Conservation (phyloP, 1,139 yeast species). For the Geotrichum bryndzae region DNA sequence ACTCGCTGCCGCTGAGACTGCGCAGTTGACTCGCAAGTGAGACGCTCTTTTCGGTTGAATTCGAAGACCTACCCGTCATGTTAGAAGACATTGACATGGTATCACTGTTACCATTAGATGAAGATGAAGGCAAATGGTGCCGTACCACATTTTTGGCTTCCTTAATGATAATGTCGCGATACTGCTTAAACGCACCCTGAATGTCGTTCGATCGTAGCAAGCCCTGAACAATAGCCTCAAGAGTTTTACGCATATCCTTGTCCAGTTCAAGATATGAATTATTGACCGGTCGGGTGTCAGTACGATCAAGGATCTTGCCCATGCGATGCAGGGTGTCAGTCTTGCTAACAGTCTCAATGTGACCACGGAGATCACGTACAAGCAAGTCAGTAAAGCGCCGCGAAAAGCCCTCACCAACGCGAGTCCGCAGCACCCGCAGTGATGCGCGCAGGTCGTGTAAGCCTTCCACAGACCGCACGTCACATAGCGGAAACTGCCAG, state of each 20-base stretch:
- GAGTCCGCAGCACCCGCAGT: constrained; percentile 46
- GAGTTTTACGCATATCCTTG: constrained; percentile 37
- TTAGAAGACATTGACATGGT: constrained; percentile 26
- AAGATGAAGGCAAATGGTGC: constrained; percentile 48
- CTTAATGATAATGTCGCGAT: constrained; percentile 59
- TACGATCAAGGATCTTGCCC: constrained; percentile 28
- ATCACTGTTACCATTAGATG: constrained; percentile 29
- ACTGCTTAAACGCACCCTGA: constrained; percentile 55
- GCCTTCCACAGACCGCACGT: constrained; percentile 55
- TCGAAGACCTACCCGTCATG: constrained; percentile 22
- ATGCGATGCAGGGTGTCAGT: constrained; percentile 52
- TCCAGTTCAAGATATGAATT: constrained; percentile 37
- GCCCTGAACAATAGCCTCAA: constrained; percentile 48
- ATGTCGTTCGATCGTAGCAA: constrained; percentile 60
- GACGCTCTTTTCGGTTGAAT: constrained; percentile 30
- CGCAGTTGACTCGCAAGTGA: constrained; percentile 52
- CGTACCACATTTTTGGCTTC: constrained; percentile 74
- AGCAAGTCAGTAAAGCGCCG: constrained; percentile 50
- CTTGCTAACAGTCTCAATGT: constrained; percentile 46
- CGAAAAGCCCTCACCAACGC: constrained; percentile 65
- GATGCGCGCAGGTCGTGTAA: constrained; percentile 49
- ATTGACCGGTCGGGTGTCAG: constrained; percentile 17
- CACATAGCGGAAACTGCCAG: constrained; percentile 49
- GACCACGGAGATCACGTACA: constrained; percentile 53
- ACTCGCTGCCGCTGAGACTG: constrained; percentile 64